Evolutionary conservation across 345 rosid genomes (phyloP).

Genomic region (Microcos paniculata): DNA sequence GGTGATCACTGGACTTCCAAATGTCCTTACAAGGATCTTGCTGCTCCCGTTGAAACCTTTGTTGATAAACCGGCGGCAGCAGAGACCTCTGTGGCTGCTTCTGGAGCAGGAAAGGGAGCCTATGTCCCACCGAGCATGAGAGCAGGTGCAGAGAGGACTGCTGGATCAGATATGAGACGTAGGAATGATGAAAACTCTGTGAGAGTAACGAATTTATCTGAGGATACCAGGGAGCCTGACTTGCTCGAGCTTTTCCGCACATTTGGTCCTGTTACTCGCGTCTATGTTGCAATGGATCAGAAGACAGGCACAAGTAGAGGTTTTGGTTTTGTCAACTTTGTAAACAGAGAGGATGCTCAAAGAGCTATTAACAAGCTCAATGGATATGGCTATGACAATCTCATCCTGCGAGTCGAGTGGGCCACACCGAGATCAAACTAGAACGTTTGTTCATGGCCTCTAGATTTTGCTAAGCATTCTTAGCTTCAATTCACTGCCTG

Average conservation of each 20-base stretch:
- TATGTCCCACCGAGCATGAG: slow-evolving; percentile 57
- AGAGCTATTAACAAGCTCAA: slow-evolving; percentile 40
- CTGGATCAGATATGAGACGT: slow-evolving; percentile 28
- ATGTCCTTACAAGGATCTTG: slow-evolving; percentile 67
- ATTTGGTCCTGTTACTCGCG: slow-evolving; percentile 35
- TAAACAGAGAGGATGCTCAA: slow-evolving; percentile 31
- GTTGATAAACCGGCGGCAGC: slow-evolving; percentile 39
- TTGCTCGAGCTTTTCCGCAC: slow-evolving; percentile 40
- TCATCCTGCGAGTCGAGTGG: slow-evolving; percentile 38
- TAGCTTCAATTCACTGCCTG: neutral
- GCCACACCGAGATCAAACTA: slow-evolving; percentile 25
- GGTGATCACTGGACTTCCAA: slow-evolving; percentile 74
- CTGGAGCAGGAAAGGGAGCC: slow-evolving; percentile 37
- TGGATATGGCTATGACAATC: slow-evolving; percentile 48
- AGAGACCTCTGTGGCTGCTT: slow-evolving; percentile 30
- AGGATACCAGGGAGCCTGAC: slow-evolving; percentile 39
- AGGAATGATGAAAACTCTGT: slow-evolving; percentile 33
- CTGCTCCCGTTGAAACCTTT: slow-evolving; percentile 33
- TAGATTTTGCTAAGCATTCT: neutral
- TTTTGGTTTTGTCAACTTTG: slow-evolving; percentile 37
- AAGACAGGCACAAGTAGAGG: slow-evolving; percentile 32
- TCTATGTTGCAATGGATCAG: slow-evolving; percentile 32
- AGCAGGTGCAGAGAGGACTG: slow-evolving; percentile 23
- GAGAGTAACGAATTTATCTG: slow-evolving; percentile 34
- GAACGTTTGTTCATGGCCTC: neutral